Base-by-base conservation (phyloP, 192 early-diverging fungal genomes). In the Coemansia erecta region DNA sequence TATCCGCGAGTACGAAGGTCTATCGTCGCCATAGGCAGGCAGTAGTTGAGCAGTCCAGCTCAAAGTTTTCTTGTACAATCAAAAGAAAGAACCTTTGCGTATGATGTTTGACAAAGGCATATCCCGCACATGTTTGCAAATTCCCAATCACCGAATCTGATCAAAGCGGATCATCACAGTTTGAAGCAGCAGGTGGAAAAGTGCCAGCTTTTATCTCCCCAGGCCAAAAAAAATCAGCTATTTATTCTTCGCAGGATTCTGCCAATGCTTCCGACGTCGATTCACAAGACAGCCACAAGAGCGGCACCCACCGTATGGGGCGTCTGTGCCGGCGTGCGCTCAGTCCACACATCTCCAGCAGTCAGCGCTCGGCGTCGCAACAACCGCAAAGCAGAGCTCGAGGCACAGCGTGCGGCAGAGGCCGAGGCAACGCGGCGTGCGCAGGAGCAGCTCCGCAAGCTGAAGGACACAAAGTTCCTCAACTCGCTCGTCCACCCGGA, bases 391-490 rank as follows among this genome's bases (percentile, higher is more conserved):
- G 80, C 73, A 13, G 70, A 77, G 66, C 64, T 70, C 37, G 69
- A 60, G 7, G 68, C 73, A 18, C 60, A 68, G 56, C 73, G 66
- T 3, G 65, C 45, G 11, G 80, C 73, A 19, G 68, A 81, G 52
- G 66, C 59, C 11, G 73, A 77, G 26, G 70, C 70, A 6, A 53
- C 39, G 18, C 66, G 48, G 17, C 60, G 47, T 0, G 68, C 54
- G 11, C 31, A 63, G 40, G 80, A 81, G 62, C 59, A 69, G 64
- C 63, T 72, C 31, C 66, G 67, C 43, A 73, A 68, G 45, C 74
- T 72, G 11, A 68, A 77, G 51, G 64, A 77, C 50, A 81, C 80
- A 43, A 26, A 43, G 40, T 81, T 81, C 49, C 70, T 81, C 42
- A 81, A 81, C 53, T 73, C 80, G 50, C 70, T 81, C 0, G 60